These are phyloP conservation scores for Hypoxylon sp. DNA, from an alignment of 2,329 filamentous ascomycete species.

Conservation along the genomic window DNA sequence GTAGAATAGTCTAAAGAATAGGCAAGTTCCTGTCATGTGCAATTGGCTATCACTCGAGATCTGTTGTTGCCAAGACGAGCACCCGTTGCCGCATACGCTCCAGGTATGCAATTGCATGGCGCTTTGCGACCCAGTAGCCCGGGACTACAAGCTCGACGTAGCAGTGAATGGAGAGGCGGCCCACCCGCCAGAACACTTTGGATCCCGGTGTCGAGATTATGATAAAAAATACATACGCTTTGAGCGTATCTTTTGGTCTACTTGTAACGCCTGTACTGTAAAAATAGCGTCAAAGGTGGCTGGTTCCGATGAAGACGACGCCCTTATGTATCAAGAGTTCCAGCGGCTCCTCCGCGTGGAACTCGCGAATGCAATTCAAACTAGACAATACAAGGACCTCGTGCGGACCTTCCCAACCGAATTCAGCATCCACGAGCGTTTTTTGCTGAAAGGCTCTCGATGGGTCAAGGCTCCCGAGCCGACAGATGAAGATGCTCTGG, in stretches of 20 bases:
- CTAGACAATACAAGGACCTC: slow-evolving; percentile 23
- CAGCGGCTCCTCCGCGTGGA: slow-evolving; percentile 18
- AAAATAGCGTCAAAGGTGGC: background rate
- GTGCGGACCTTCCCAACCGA: slow-evolving; percentile 13
- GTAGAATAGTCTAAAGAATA: background rate
- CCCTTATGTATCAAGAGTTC: background rate
- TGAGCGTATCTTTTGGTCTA: slow-evolving; percentile 35
- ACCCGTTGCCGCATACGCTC: slow-evolving; percentile 21
- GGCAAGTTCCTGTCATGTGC: slow-evolving; percentile 19
- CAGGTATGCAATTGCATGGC: background rate
- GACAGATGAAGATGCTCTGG: background rate
- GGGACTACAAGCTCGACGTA: background rate
- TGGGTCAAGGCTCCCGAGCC: slow-evolving; percentile 21
- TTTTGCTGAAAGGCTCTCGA: slow-evolving; percentile 17
- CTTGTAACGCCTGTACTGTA: slow-evolving; percentile 19
- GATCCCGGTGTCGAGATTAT: slow-evolving; percentile 1
- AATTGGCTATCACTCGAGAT: slow-evolving; percentile 23
- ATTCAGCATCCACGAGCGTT: slow-evolving; percentile 25
- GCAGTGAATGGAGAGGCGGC: background rate
- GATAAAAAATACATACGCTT: background rate
- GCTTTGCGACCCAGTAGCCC: background rate
- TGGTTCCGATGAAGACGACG: background rate
- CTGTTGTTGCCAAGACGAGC: slow-evolving; percentile 24
- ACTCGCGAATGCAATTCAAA: background rate
- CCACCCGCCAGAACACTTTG: background rate